Evolutionary conservation across 1,284 basidiomycete species (phyloP), one percentile per base, ranked within the genome.

Genomic region (Crocinoboletus sp.): DNA sequence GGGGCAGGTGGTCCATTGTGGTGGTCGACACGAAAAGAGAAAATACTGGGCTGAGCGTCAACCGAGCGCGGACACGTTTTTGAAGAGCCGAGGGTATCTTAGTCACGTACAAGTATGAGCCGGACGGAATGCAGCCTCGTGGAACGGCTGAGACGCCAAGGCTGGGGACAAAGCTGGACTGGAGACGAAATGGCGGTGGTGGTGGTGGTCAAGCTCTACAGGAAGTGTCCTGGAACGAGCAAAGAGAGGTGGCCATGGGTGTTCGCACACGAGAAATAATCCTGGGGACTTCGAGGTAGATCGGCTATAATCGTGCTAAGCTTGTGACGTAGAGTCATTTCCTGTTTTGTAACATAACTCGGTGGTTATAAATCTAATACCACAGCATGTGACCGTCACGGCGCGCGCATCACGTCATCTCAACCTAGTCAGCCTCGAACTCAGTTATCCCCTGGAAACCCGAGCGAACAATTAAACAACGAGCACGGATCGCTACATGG

Each of bases 51-150:
- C 27, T 33, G 33, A 54, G 49, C 45, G 49, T 49, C 63, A 57
- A 57, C 51, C 43, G 43, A 25, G 10, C 43, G 37, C 31, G 16
- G 45, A 43, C 63, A 61, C 63, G 60, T 65, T 65, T 60, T 50
- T 50, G 43, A 52, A 41, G 50, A 56, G 32, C 59, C 58, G 51
- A 62, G 37, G 38, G 39, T 25, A 38, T 43, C 45, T 49, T 46
- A 51, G 50, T 52, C 49, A 57, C 38, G 48, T 39, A 28, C 16
- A 40, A 27, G 23, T 45, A 28, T 37, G 35, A 16, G 17, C n/a
- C n/a, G 28, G 38, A 23, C 11, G 5, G 13, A 22, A 25, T 24
- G 37, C 22, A 17, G 11, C 16, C n/a, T n/a, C n/a, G n/a, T n/a
- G 13, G 20, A 27, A 42, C 29, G 12, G 24, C 36, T 29, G n/a